Conservation (phyloP, 2,329 filamentous ascomycete species). For the Xylariaceae sp. region DNA sequence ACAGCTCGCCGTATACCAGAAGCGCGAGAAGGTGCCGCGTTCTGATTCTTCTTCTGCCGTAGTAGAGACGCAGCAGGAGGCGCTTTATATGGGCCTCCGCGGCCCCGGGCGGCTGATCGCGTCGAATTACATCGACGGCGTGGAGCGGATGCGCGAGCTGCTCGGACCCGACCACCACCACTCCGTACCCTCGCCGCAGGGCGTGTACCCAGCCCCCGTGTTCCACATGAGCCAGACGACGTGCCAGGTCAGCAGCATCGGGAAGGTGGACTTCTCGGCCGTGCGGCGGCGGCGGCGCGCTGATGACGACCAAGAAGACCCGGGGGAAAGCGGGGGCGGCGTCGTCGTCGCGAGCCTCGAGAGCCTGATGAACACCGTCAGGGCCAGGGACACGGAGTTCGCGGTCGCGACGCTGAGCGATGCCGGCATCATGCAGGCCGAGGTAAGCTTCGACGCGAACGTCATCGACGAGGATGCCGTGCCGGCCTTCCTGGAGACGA, state of each 20-base stretch:
- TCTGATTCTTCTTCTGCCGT: not conserved
- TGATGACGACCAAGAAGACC: too few species aligned
- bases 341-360: constrained; percentile 13
- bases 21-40: constrained; percentile 3
- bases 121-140: constrained; percentile 17
- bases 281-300: constrained; percentile 6
- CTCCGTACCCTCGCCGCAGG: constrained; percentile 5
- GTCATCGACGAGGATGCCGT: constrained; percentile 10
- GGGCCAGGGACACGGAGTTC: constrained; percentile 15
- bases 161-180: constrained; percentile 4
- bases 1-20: constrained; percentile 16
- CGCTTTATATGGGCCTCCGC: constrained; percentile 10
- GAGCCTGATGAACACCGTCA: constrained; percentile 6
- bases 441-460: constrained; percentile 16
- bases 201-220: constrained; percentile 3
- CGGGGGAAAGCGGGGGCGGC: constrained; percentile 7
- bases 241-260: constrained; percentile 15
- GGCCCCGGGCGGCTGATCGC: constrained; percentile 14
- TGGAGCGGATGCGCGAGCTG: constrained; percentile 10
- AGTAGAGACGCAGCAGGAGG: too few species aligned
- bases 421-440: constrained; percentile 9
- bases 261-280: constrained; percentile 11
- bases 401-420: constrained; percentile 13
- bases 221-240: constrained; percentile 5
- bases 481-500: constrained; percentile 10